Percentiles rank a stretch among this genome's conserved stretches.
phyloP scores from a whole-genome alignment of 2,329 filamentous ascomycete species.

The Fusarium staphyleae region DNA sequence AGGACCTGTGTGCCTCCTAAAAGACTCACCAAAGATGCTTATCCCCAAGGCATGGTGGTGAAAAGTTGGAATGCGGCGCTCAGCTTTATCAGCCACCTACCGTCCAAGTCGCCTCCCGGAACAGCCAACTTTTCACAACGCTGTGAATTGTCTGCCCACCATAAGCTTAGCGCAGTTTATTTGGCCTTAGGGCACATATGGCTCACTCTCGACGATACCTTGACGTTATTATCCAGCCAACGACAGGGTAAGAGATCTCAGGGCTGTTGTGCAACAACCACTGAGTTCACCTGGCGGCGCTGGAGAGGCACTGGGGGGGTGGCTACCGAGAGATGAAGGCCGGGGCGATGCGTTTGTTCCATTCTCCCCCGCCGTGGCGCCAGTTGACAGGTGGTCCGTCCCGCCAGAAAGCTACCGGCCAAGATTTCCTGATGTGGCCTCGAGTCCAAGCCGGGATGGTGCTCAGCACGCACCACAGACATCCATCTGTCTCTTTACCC shows the following conservation, averaged over 20 bases:
- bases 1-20: conserved; percentile 1
- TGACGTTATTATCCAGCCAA: conserved; percentile 24
- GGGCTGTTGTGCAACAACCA: conserved; percentile 14
- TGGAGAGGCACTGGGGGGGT: conserved; percentile 31
- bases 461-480: conserved; percentile 1
- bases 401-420: conserved; percentile 23
- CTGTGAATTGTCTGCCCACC: conserved; percentile 33
- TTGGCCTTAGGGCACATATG: conserved; percentile 11
- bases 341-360: conserved; percentile 37
- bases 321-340: conserved; percentile 28
- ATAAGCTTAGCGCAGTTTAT: conserved; percentile 22
- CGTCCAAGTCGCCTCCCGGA: conserved; percentile 18
- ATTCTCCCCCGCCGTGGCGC: conserved; percentile 38
- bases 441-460: conserved; percentile 24
- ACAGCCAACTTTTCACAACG: conserved; percentile 21
- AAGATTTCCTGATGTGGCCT: conserved; percentile 38
- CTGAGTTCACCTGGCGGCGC: conserved; percentile 6
- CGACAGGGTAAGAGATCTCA: conserved; percentile 21
- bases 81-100: conserved; percentile 21
- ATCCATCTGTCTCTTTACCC: conserved; percentile 24
- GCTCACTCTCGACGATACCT: conserved; percentile 12
- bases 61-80: conserved; percentile 27
- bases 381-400: conserved; percentile 42
- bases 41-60: conserved; percentile 5
- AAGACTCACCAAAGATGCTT: conserved; percentile 10